Conservation (phyloP, 768 basidiomycete species). For the Cantharellus cinnabarinus region DNA sequence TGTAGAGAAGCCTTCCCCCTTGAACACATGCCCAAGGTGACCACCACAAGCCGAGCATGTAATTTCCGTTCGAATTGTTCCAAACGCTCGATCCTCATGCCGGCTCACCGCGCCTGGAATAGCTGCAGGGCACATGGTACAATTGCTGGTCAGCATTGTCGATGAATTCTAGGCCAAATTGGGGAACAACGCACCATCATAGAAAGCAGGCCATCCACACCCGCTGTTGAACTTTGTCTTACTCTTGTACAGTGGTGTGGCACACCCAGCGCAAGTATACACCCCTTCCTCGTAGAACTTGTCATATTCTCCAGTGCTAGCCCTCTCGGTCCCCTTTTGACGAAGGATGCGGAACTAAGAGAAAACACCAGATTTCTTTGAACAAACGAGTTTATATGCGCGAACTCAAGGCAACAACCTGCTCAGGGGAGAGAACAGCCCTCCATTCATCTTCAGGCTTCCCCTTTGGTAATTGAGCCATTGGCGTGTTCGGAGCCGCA, state of each 20-base stretch:
- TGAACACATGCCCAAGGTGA: constrained; percentile 90
- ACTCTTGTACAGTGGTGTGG: constrained; percentile 70
- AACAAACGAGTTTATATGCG: not conserved
- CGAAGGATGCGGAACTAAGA: constrained; percentile 65
- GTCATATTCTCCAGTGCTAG: constrained; percentile 66
- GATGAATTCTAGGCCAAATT: not conserved
- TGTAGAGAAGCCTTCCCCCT: constrained; percentile 64
- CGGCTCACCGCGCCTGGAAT: constrained; percentile 68
- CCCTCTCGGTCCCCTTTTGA: constrained; percentile 66
- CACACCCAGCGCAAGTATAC: constrained; percentile 64
- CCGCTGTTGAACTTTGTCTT: constrained; percentile 81
- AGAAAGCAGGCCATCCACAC: constrained; percentile 98
- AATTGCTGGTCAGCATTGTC: not conserved
- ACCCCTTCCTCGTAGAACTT: constrained; percentile 41
- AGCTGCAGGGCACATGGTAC: constrained; percentile 24
- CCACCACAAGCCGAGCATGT: constrained; percentile 80
- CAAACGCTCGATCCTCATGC: constrained; percentile 48
- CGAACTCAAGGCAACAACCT: constrained; percentile 27
- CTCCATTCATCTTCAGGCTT: constrained; percentile 71
- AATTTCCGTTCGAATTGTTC: constrained; percentile 62
- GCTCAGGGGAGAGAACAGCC: constrained; percentile 57
- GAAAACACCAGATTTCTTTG: not conserved
- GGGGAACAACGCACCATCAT: constrained; percentile 37
- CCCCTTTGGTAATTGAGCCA: not conserved
- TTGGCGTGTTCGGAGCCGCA: too few species aligned